Evolutionary conservation across 495 filamentous ascomycete genomes (phyloP), one percentile per base, ranked within the genome.

Genomic region (Zalerion maritima): DNA sequence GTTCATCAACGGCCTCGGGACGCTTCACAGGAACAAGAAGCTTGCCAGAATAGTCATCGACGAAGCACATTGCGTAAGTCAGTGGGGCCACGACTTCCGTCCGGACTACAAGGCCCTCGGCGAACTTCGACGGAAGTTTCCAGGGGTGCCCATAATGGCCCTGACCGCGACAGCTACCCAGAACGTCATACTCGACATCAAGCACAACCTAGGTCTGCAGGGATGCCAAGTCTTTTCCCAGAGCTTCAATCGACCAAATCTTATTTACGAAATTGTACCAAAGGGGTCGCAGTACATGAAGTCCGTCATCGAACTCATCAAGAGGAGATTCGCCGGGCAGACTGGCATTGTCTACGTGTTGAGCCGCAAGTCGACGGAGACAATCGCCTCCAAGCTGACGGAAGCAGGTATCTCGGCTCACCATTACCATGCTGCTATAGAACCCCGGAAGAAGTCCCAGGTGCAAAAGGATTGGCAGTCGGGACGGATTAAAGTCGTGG

Each of bases 51-150:
- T 99, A 28, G 91, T 96, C 18, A 89, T 99, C 26, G 89, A 99
- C 38, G 89, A 99, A 52, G 89, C 89, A 10, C 89, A 99, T 48
- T 99, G 89, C 49, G 87, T 99, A 14, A 94, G 87, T 51, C 83
- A 96, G 52, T 99, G 89, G 89, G 89, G 89, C 8, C 89, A 99
- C 43, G 89, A 99, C 49, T 99, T 99, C 47, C 78, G 91, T 17
- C 87, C 86, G 0, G 91, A 96, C 50, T 99, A 99, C 54, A 92
- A 92, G 46, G 60, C 72, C 19, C 61, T 99, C 1, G 83, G 85
- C 12, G 60, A 68, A 26, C 50, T 94, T 24, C 67, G 85, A 14
- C 33, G 57, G 2, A 65, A 62, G 29, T 77, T 84, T 35, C 71
- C 73, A 2, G 72, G 73, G 4, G 78, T 96, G 5, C 89, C 89